Conservation (phyloP, 1,284 basidiomycete species). For the Ceratobasidium sp. region DNA sequence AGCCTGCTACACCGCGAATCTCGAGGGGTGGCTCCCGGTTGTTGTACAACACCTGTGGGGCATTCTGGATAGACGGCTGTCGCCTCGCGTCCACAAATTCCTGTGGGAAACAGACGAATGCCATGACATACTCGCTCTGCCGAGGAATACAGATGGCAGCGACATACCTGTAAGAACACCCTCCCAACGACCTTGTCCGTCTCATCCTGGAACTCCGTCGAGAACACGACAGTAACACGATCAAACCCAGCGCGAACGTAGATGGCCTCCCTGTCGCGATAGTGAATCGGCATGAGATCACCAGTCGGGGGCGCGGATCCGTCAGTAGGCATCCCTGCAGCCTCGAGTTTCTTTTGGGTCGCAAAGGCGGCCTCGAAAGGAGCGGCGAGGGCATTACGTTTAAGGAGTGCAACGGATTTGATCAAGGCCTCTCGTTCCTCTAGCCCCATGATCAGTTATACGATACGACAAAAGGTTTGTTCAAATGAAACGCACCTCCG, state of each 20-base stretch:
- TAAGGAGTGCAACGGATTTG: slow-evolving; percentile 85
- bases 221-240: slow-evolving; percentile 98
- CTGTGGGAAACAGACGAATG: slow-evolving; percentile 57
- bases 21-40: slow-evolving; percentile 96
- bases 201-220: slow-evolving; percentile 96
- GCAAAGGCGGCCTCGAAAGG: slow-evolving; percentile 93
- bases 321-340: slow-evolving; percentile 60
- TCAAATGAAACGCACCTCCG: slow-evolving; percentile 68
- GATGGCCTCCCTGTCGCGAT: slow-evolving; percentile 96
- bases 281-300: slow-evolving; percentile 92
- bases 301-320: slow-evolving; percentile 66
- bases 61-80: slow-evolving; percentile 93
- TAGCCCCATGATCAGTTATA: slow-evolving; percentile 55
- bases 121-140: background rate
- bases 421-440: slow-evolving; percentile 85
- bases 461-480: slow-evolving; percentile 2
- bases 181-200: slow-evolving; percentile 97
- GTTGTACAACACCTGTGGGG: slow-evolving; percentile 98
- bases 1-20: slow-evolving; percentile 85
- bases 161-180: slow-evolving; percentile 91
- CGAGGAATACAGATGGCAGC: background rate
- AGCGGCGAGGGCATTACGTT: slow-evolving; percentile 94
- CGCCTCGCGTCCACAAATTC: slow-evolving; percentile 99
- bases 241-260: slow-evolving; percentile 94
- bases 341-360: slow-evolving; percentile 87